These are phyloP conservation scores for Podospora bellae-mahoneyi DNA, from an alignment of 495 filamentous ascomycete species.

Conservation along the genomic window DNA sequence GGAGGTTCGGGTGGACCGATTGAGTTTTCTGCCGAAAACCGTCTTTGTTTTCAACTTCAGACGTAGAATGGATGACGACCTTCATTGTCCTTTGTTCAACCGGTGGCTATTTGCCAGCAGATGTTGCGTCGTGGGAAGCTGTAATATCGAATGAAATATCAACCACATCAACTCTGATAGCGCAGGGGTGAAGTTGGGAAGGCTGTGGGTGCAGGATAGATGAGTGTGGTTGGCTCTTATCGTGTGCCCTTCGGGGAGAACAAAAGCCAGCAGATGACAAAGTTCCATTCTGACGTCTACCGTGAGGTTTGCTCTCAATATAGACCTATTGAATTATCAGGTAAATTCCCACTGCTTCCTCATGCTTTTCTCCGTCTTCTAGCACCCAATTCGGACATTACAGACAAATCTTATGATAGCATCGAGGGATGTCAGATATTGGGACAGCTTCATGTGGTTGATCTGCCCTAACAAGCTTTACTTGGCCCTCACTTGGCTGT, in stretches of 20 bases:
- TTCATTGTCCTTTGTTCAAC: not conserved
- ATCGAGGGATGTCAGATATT: not conserved
- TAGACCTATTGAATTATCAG: too few relatives aligned
- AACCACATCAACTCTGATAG: not conserved
- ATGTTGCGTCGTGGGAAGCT: not conserved
- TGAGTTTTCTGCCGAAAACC: not conserved
- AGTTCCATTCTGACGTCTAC: not conserved
- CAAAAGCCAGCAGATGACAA: not conserved
- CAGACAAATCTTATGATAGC: not conserved
- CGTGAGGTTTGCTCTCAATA: too few relatives aligned
- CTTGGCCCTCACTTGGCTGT: not conserved
- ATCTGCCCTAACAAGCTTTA: slow-evolving; percentile 8
- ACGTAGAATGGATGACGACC: not conserved
- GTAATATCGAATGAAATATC: not conserved
- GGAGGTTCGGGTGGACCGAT: not conserved
- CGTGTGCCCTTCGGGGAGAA: not conserved
- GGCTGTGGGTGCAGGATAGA: not conserved
- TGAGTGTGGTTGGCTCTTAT: not conserved
- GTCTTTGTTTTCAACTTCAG: not conserved
- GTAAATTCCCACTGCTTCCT: not conserved
- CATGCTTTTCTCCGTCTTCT: too few relatives aligned
- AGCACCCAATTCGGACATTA: too few relatives aligned
- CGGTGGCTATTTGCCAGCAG: not conserved
- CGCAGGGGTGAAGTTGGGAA: not conserved
- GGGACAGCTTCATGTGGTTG: not conserved